Evolutionary conservation across 768 basidiomycete genomes (phyloP).

Genomic region (Kwoniella newhampshirensis): DNA sequence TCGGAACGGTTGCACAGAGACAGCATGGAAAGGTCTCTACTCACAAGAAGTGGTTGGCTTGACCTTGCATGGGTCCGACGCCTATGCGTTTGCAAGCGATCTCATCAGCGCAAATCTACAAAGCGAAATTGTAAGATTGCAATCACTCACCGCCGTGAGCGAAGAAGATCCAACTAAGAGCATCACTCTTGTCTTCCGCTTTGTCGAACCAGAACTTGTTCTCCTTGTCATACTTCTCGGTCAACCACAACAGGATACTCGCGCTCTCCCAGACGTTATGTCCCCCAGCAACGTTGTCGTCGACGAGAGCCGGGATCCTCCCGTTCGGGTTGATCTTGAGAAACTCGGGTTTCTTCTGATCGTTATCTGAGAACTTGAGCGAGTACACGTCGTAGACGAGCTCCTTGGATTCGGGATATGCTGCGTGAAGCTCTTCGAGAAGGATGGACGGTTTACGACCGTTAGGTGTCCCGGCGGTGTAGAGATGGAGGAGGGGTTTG

Average conservation of each 20-base stretch:
- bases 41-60: conserved; percentile 74
- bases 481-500: conserved; percentile 54
- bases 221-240: conserved; percentile 73
- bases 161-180: conserved; percentile 86
- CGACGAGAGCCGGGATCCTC: conserved; percentile 53
- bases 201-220: conserved; percentile 65
- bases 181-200: conserved; percentile 65
- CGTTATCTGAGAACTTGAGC: conserved; percentile 64
- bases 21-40: conserved; percentile 41
- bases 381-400: conserved; percentile 52
- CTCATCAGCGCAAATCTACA: background rate
- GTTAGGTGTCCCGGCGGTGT: conserved; percentile 63
- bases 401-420: conserved; percentile 53
- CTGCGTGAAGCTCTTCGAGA: conserved; percentile 65
- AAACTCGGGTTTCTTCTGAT: conserved; percentile 82
- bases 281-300: conserved; percentile 42
- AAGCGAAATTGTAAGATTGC: background rate
- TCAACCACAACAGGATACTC: conserved; percentile 77
- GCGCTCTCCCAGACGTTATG: conserved; percentile 58
- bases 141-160: conserved; percentile 53
- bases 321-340: conserved; percentile 59
- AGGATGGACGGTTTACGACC: conserved; percentile 57
- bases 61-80: conserved; percentile 78
- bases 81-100: conserved; percentile 7
- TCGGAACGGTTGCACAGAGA: too few species aligned